Evolutionary conservation across 1,139 yeast species (phyloP).

Genomic region (Yamadazyma atmosphaerica): DNA sequence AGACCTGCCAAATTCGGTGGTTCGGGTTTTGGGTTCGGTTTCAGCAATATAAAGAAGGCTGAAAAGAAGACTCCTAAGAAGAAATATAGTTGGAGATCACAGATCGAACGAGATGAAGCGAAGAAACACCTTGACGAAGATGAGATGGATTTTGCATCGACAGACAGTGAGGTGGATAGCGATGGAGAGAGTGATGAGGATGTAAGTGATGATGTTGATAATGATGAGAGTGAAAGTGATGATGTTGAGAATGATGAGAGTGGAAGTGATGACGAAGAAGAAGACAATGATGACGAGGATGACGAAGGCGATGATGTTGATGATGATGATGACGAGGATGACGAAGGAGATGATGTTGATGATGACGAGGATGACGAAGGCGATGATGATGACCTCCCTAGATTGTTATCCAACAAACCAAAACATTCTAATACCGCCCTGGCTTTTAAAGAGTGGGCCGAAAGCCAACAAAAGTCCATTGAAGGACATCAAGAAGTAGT

Average conservation of each 20-base stretch:
- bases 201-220: slow-evolving; percentile 21
- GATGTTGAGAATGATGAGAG: too few relatives aligned
- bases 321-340: slow-evolving; percentile 42
- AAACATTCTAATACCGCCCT: slow-evolving; percentile 44
- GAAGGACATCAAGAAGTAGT: slow-evolving; percentile 58
- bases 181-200: slow-evolving; percentile 21
- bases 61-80: slow-evolving; percentile 33
- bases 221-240: slow-evolving; percentile 17
- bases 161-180: slow-evolving; percentile 22
- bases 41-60: slow-evolving; percentile 53
- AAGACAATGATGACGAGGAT: slow-evolving; percentile 18
- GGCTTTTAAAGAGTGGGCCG: slow-evolving; percentile 64
- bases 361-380: slow-evolving; percentile 20
- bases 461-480: slow-evolving; percentile 50
- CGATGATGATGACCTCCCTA: slow-evolving; percentile 26
- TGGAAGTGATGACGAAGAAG: slow-evolving; percentile 20
- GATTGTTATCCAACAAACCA: slow-evolving; percentile 38
- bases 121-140: slow-evolving; percentile 35
- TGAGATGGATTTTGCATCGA: slow-evolving; percentile 37
- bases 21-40: slow-evolving; percentile 66
- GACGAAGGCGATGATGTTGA: slow-evolving; percentile 17
- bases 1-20: slow-evolving; percentile 68
- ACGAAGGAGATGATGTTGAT: slow-evolving; percentile 19
- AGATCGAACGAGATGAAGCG: slow-evolving; percentile 39
- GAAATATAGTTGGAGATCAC: slow-evolving; percentile 46